Conservation (phyloP, 768 basidiomycete species). For the Auricularia heimuer region DNA sequence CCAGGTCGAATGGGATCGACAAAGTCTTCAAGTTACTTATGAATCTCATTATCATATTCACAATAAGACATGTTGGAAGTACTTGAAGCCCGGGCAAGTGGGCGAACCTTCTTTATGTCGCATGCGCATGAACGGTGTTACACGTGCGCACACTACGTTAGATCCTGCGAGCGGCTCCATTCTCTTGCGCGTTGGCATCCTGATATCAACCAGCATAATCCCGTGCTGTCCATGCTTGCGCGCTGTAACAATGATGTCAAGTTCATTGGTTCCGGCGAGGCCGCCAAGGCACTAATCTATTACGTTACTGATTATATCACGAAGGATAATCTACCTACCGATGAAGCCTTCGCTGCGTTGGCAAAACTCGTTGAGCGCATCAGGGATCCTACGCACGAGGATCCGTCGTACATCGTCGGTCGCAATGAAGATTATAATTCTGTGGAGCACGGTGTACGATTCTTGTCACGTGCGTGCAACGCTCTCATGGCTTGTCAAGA, state of each 20-base stretch:
- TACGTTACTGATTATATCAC: constrained; percentile 7
- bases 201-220: not conserved
- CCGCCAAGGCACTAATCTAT: constrained; percentile 2
- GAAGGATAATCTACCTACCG: not conserved
- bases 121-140: not conserved
- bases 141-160: not conserved
- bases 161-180: not conserved
- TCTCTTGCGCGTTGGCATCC: not conserved
- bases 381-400: not conserved
- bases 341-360: not conserved
- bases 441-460: not conserved
- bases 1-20: not conserved
- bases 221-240: not conserved
- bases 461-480: not conserved
- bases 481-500: not conserved
- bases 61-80: not conserved
- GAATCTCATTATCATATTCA: not conserved
- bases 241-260: constrained; percentile 2
- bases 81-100: not conserved
- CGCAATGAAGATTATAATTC: not conserved
- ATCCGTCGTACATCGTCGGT: not conserved
- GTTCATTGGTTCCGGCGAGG: constrained; percentile 4
- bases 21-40: not conserved
- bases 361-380: not conserved
- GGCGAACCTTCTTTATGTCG: not conserved